Evolutionary conservation across 106 monocot genomes (phyloP).

Genomic region (Cymbidium sinense): DNA sequence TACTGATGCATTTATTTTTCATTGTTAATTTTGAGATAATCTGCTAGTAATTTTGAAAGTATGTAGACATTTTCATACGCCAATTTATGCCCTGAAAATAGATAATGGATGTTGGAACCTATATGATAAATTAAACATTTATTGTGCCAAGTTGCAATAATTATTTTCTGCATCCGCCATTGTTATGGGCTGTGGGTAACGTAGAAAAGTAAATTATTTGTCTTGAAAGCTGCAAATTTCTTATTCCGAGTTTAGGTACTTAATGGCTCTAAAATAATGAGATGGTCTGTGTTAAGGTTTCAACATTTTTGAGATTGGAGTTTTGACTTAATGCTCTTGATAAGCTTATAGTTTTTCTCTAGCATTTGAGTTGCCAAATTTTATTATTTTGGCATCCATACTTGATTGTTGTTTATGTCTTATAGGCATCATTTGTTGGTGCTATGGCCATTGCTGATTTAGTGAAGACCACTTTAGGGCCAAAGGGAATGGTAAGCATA

Average conservation of each 20-base stretch:
- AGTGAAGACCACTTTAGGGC: constrained; percentile 96
- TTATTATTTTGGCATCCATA: background rate
- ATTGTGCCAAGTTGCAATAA: background rate
- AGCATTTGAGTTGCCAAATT: background rate
- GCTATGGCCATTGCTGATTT: constrained; percentile 95
- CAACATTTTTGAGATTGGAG: background rate
- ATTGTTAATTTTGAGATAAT: background rate
- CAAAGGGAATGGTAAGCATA: constrained; percentile 87
- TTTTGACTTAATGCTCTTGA: background rate
- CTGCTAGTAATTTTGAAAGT: background rate
- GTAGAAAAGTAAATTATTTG: background rate
- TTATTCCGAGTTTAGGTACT: background rate
- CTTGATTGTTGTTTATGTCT: background rate
- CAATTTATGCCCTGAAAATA: background rate
- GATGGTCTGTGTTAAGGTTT: background rate
- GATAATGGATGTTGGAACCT: background rate
- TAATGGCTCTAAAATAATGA: background rate
- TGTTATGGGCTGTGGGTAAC: background rate
- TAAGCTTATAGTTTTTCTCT: too few species aligned
- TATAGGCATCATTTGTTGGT: constrained; percentile 89
- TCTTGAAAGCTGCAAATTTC: background rate
- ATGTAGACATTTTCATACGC: background rate
- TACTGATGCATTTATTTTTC: background rate
- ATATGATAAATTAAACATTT: background rate
- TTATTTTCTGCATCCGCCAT: background rate